These are phyloP conservation scores for Nicotiana tabacum DNA, from an alignment of 257 asterid species.

Conservation along the genomic window DNA sequence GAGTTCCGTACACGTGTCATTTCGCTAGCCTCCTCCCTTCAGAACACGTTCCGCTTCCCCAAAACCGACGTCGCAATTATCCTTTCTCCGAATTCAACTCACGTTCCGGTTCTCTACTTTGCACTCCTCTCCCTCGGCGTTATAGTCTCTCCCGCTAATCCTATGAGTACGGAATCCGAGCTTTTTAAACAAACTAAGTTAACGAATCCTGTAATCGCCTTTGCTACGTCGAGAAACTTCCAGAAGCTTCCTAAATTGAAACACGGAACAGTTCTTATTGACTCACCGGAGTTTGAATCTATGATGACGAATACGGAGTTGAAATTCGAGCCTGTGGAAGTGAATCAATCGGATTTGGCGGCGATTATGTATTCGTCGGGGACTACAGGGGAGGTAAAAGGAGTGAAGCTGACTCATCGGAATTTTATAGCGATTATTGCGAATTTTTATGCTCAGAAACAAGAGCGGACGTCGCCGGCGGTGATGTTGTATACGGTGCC, in stretches of 20 bases:
- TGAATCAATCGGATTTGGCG: conserved; percentile 43
- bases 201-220: conserved; percentile 33
- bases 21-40: conserved; percentile 29
- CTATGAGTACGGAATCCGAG: conserved; percentile 31
- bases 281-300: conserved; percentile 36
- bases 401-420: conserved; percentile 46
- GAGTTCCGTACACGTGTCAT: conserved; percentile 19
- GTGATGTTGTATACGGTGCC: conserved; percentile 39
- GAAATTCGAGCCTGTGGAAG: conserved; percentile 16
- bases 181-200: conserved; percentile 29
- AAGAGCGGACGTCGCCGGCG: conserved; percentile 20
- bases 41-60: conserved; percentile 18
- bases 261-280: conserved; percentile 24
- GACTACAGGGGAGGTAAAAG: conserved; percentile 59
- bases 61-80: conserved; percentile 33
- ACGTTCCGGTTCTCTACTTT: conserved; percentile 38
- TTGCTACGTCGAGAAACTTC: conserved; percentile 33
- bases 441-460: conserved; percentile 3
- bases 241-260: conserved; percentile 28
- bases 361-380: conserved; percentile 62
- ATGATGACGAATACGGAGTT: conserved; percentile 18
- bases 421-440: conserved; percentile 41
- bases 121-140: conserved; percentile 45
- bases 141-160: conserved; percentile 35
- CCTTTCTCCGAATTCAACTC: conserved; percentile 33